Evolutionary conservation across 1,284 basidiomycete species (phyloP).

Genomic region (Papiliotrema flavescens): DNA sequence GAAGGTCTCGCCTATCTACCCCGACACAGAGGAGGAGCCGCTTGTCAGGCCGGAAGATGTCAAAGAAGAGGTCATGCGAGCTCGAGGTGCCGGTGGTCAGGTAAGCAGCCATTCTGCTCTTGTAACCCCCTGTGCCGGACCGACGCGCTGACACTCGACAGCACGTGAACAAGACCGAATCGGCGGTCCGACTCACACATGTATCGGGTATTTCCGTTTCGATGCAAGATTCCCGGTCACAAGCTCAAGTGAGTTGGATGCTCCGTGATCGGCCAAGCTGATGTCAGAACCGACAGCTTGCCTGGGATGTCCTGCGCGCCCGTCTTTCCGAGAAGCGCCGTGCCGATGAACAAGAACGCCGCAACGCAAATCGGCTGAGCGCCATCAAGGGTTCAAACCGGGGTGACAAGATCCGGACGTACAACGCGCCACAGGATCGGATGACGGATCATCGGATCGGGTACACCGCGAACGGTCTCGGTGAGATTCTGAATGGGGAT

Average conservation of each 20-base stretch:
- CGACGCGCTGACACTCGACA: constrained; percentile 47
- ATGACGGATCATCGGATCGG: constrained; percentile 89
- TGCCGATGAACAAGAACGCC: constrained; percentile 63
- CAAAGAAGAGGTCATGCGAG: constrained; percentile 87
- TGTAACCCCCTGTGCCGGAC: not conserved
- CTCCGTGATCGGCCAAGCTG: not conserved
- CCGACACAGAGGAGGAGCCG: constrained; percentile 57
- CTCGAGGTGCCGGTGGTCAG: constrained; percentile 94
- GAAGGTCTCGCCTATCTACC: constrained; percentile 71
- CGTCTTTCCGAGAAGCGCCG: constrained; percentile 77
- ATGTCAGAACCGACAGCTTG: constrained; percentile 73
- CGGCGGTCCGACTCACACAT: constrained; percentile 93
- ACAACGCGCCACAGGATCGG: constrained; percentile 88
- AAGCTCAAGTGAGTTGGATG: constrained; percentile 43
- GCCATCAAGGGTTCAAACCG: constrained; percentile 77
- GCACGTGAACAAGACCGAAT: constrained; percentile 99
- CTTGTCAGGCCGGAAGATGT: constrained; percentile 81
- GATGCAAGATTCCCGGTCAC: constrained; percentile 96
- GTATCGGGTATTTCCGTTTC: constrained; percentile 90
- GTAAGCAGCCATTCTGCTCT: constrained; percentile 48
- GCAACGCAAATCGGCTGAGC: constrained; percentile 64
- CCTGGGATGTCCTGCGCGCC: constrained; percentile 79
- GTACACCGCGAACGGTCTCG: constrained; percentile 68
- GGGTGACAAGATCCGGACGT: constrained; percentile 89
- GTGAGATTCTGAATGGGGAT: constrained; percentile 72